Evolutionary conservation across 1,139 yeast species (phyloP).

Genomic region (Kluyveromyces sp.): DNA sequence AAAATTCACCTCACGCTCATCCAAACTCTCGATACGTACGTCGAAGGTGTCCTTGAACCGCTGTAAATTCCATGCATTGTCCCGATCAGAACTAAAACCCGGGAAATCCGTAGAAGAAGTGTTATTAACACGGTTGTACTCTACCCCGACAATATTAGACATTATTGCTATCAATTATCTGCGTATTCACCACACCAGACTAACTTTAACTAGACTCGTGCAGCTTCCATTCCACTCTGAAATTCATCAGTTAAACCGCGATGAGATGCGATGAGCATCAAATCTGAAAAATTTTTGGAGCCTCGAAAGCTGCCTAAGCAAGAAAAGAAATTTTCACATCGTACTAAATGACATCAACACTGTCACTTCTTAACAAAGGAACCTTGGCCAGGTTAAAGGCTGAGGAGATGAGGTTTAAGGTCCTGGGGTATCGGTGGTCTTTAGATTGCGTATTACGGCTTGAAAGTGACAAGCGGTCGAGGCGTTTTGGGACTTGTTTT

Average conservation of each 20-base stretch:
- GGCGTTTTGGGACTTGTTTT: no score
- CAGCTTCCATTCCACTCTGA: constrained; percentile 5
- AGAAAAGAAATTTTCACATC: constrained; percentile 32
- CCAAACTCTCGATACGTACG: constrained; percentile 56
- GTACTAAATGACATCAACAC: constrained; percentile 41
- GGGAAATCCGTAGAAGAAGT: constrained; percentile 85
- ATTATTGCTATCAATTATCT: constrained; percentile 9
- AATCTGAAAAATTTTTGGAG: neutral
- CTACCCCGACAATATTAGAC: constrained; percentile 73
- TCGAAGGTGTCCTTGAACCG: constrained; percentile 67
- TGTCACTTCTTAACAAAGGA: constrained; percentile 41
- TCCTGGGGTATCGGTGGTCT: no score
- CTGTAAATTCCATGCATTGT: constrained; percentile 77
- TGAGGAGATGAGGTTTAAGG: constrained; percentile 10
- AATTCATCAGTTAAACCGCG: neutral
- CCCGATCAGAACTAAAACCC: constrained; percentile 62
- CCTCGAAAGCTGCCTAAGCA: neutral
- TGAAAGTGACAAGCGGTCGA: no score
- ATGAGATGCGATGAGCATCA: neutral
- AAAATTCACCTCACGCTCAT: constrained; percentile 72
- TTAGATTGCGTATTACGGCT: no score
- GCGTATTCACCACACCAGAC: neutral
- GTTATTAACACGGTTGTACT: constrained; percentile 85
- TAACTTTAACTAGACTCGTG: no score
- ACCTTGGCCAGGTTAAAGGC: neutral